Evolutionary conservation across 148 eudicot species (phyloP).

Genomic region (Chenopodium formosanum): DNA sequence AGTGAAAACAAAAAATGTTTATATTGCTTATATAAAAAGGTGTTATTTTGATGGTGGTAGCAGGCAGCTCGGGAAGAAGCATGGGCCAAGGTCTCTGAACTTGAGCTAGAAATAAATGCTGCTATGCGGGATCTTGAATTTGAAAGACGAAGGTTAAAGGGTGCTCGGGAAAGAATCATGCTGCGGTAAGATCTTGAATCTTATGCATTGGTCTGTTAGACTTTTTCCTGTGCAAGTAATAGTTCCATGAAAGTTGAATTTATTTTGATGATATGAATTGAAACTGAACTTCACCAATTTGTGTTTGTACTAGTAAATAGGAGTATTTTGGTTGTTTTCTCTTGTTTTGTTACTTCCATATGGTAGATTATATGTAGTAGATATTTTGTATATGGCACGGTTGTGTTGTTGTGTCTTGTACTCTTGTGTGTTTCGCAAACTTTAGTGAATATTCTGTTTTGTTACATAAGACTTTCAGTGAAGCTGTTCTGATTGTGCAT

Average conservation of each 20-base stretch:
- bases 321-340: not conserved
- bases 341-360: not conserved
- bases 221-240: not conserved
- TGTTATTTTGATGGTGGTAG: slow-evolving; percentile 58
- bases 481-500: not conserved
- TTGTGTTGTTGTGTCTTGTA: not conserved
- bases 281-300: not conserved
- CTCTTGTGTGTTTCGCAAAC: not conserved
- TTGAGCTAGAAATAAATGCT: slow-evolving; percentile 86
- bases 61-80: slow-evolving; percentile 99
- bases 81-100: slow-evolving; percentile 94
- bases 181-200: slow-evolving; percentile 59
- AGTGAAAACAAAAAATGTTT: not conserved
- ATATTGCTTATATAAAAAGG: slow-evolving; percentile 29
- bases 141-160: slow-evolving; percentile 81
- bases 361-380: not conserved
- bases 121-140: slow-evolving; percentile 92
- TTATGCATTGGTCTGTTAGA: not conserved
- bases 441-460: not conserved
- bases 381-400: no score
- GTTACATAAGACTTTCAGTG: not conserved
- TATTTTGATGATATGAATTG: not conserved
- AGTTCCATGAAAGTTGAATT: not conserved
- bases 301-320: not conserved
- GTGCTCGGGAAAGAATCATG: slow-evolving; percentile 91